A percentile compares a stretch with the other conserved stretches of the same genome.
Evolutionary conservation across 768 basidiomycete genomes (phyloP).

Genomic region (Suillus ampliporus): DNA sequence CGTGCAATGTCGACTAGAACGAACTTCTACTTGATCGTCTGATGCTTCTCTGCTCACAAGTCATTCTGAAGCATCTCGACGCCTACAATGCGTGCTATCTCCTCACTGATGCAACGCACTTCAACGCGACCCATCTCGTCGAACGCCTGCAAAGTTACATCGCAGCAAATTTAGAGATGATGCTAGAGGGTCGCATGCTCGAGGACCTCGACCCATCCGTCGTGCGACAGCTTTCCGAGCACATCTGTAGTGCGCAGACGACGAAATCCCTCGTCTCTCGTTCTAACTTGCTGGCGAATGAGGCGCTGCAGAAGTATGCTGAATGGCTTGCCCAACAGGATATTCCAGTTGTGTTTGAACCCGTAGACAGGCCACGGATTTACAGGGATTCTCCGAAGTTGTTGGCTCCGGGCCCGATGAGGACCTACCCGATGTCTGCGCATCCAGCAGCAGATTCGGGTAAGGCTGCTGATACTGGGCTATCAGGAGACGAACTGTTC

Average conservation of each 20-base stretch:
- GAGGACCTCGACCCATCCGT: slow-evolving; percentile 73
- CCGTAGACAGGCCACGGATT: slow-evolving; percentile 26
- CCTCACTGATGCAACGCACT: slow-evolving; percentile 81
- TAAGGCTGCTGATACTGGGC: slow-evolving; percentile 16
- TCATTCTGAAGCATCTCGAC: slow-evolving; percentile 70
- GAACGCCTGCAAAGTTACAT: slow-evolving; percentile 81
- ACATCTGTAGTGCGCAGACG: slow-evolving; percentile 62
- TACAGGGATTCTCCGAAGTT: slow-evolving; percentile 36
- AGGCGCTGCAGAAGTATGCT: slow-evolving; percentile 62
- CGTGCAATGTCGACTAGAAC: slow-evolving; percentile 52
- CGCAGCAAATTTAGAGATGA: slow-evolving; percentile 80
- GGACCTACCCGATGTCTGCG: slow-evolving; percentile 23
- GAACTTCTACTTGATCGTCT: slow-evolving; percentile 90
- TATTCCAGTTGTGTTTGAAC: slow-evolving; percentile 62
- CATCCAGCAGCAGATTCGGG: slow-evolving; percentile 20
- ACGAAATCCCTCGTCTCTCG: slow-evolving; percentile 71
- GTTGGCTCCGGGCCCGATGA: slow-evolving; percentile 34
- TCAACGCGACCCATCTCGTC: slow-evolving; percentile 71
- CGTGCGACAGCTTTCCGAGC: slow-evolving; percentile 68
- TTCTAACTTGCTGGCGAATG: slow-evolving; percentile 53
- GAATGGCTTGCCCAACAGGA: slow-evolving; percentile 78
- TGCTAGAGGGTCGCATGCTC: slow-evolving; percentile 81
- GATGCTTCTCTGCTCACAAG: slow-evolving; percentile 78
- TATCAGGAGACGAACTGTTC: slow-evolving; percentile 72
- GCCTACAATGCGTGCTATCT: slow-evolving; percentile 81